Evolutionary conservation across 768 basidiomycete species (phyloP), one percentile per base, ranked within the genome.

Genomic region (Flagelloscypha sp.): DNA sequence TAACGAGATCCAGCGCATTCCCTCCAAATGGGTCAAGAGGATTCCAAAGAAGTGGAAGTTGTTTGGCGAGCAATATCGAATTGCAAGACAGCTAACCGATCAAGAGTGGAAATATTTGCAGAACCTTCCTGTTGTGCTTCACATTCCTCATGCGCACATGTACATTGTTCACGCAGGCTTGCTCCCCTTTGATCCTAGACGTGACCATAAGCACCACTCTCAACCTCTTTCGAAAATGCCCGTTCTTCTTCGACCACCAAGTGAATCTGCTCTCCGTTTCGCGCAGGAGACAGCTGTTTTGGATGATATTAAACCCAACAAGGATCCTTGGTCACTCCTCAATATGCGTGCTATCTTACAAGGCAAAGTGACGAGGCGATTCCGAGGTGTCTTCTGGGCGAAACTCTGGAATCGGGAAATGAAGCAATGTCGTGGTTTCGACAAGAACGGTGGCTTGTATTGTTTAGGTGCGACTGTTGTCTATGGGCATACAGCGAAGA

Each of bases 101-200:
- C 54, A 53, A 3, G 69, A 89, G 31, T 85, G 78, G 43, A 47
- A 62, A n/a, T 97, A 92, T 54, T 68, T 95, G 19, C 54, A 73
- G 20, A 61, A 71, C n/a, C 59, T 90, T 0, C 92, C 93, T 0
- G 61, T 90, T 20, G 65, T 70, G 31, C 62, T 92, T 6, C 77
- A 94, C 50, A 58, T 84, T 11, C 86, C 89, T 0, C 68, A 69
- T 2, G 72, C 82, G 2, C 86, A 93, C 48, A 58, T 77, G 1
- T 79, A 77, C 58, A 66, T 93, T 30, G 85, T 80, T 1, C 90
- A 95, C 46, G 92, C 78, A 2, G 93, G 93, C 5, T 48, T 94
- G 13, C 67, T 97, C 2, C 70, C 89, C 0, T 70, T 66, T 5
- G 76, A 94, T 50, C 81, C 87, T 2, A 58, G 55, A 1, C 70